Base-by-base conservation (phyloP, 1,284 basidiomycete species). In the Ceratobasidium sp. region DNA sequence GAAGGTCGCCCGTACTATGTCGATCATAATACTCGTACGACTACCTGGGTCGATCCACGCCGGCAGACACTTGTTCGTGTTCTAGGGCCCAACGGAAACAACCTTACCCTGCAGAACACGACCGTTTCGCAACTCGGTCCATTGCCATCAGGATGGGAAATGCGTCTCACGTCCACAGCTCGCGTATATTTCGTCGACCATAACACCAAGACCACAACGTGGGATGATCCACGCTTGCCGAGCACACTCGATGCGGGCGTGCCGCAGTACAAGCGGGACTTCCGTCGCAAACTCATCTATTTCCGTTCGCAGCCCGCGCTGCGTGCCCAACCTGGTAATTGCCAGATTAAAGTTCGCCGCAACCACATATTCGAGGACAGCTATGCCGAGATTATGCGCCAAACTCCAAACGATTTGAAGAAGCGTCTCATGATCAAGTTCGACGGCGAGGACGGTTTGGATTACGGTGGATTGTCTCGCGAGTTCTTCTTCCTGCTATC, bases 401-500 rank as follows among this genome's bases (percentile, higher is more conserved):
- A 96, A 80, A 91, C 90, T 61, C 93, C 94, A 6, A 96, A 94
- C 79, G 97, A 98, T 79, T 84, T 99, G 77, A 99, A 98, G 86
- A 94, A 96, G 84, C 85, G 97, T 74, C 82, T 99, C 77, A 98
- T 98, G 93, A 93, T 99, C 83, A 98, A 93, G 85, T 99, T 99
- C 79, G 97, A 98, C 76, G 96, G 96, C 60, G 97, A 99, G 81
- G 97, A 99, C 80, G 97, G 96, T 77, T 82, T 99, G 76, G 97
- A 99, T 84, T 99, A 98, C 78, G 97, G 97, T 80, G 97, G 97
- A 84, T 88, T 98, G 59, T 97, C 96, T 55, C 89, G 94, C 85
- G 97, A 99, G 84, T 98, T 97, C 92, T 99, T 99, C 89, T 99
- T 99, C 93, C 84, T 99, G 71, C 87, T 99, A 70, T 98, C 96